These are phyloP conservation scores for Ramaria rubella DNA, from an alignment of 768 basidiomycete species.

Conservation along the genomic window DNA sequence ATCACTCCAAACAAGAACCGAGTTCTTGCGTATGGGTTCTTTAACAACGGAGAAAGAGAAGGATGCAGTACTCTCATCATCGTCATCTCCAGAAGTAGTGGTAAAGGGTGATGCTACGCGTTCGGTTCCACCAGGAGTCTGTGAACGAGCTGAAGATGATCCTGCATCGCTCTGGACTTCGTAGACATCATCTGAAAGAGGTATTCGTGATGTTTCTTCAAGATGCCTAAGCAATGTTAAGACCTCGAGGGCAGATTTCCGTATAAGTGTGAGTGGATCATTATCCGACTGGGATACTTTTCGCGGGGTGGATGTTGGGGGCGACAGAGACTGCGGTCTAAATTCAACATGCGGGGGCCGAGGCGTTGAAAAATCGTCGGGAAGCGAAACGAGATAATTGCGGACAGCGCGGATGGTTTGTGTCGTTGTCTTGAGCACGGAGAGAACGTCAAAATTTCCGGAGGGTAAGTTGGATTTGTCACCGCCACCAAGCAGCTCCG, in stretches of 20 bases:
- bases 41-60: slow-evolving; percentile 65
- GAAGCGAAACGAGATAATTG: slow-evolving; percentile 76
- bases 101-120: slow-evolving; percentile 12
- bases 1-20: slow-evolving; percentile 79
- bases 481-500: slow-evolving; percentile 19
- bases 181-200: slow-evolving; percentile 75
- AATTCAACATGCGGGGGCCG: slow-evolving; percentile 39
- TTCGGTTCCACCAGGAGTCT: slow-evolving; percentile 11
- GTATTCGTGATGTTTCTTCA: slow-evolving; percentile 72
- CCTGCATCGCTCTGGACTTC: slow-evolving; percentile 71
- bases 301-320: slow-evolving; percentile 30
- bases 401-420: slow-evolving; percentile 75
- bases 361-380: slow-evolving; percentile 54
- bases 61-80: slow-evolving; percentile 51
- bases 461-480: slow-evolving; percentile 12
- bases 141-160: slow-evolving; percentile 31
- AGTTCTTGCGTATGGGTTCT: slow-evolving; percentile 49
- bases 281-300: slow-evolving; percentile 29
- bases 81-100: slow-evolving; percentile 21
- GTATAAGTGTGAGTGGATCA: slow-evolving; percentile 63
- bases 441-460: slow-evolving; percentile 51
- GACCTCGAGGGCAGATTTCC: slow-evolving; percentile 77
- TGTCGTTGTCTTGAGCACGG: slow-evolving; percentile 71
- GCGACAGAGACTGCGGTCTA: slow-evolving; percentile 41
- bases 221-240: slow-evolving; percentile 71